Base-by-base conservation (phyloP, 192 early-diverging fungal species). In the Coemansia sp. region DNA sequence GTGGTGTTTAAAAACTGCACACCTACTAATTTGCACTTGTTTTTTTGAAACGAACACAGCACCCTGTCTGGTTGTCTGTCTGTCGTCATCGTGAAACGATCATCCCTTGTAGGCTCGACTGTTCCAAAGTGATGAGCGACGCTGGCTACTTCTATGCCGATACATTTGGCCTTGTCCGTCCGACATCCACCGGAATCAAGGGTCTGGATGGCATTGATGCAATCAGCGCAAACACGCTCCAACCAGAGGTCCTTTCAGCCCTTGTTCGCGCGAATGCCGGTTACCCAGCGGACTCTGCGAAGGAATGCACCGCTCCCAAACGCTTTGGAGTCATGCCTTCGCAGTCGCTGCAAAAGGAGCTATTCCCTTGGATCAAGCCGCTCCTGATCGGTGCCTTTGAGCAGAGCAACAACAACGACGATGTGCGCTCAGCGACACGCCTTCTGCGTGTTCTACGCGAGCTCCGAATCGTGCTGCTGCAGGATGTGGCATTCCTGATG, bases 111-210 rank as follows among this genome's bases (percentile, higher is more conserved):
- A 79, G 76, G 61, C 59, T 79, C 27, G 47, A 56, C 29, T 66
- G 67, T 19, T 19, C 66, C 17, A 61, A 70, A 55, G 50, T 57
- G 25, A 79, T 79, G 68, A 61, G 67, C 64, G 70, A 69, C 37
- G 19, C 47, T 30, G 70, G 70, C 22, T 79, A 73, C 47, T 79
- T 79, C 53, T 79, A 56, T 56, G 76, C 76, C n/a, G 70, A 70
- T 36, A 61, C 67, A 19, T 66, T 64, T 31, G 54, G 53, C 17
- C 70, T 79, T 7, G 61, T 69, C 4, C 59, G 53, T 45, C 70
- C 76, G 1, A 70, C 76, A 6, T 44, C 33, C 19, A 31, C 59
- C 17, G 76, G 62, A 17, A 65, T 73, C 59, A 79, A 79, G 61
- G 67, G 76, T 25, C 60, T 70, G 38, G 47, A 37, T 14, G 62